Conservation (phyloP, 352 stramenopile genomes). For the Phytophthora tubulina region DNA sequence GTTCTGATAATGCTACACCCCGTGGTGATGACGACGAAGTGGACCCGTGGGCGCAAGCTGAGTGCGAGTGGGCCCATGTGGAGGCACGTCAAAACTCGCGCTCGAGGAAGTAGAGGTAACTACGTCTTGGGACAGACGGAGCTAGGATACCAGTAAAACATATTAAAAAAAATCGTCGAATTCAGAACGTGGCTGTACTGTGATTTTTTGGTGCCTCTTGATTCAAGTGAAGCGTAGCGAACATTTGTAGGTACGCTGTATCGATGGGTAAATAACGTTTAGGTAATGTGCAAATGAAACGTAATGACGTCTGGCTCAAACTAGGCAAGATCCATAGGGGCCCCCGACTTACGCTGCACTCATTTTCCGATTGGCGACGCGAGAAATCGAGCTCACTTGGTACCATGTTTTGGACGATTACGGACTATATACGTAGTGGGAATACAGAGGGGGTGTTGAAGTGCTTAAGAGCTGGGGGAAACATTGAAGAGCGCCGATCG, state of each 20-base stretch:
- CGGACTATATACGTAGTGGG: not conserved
- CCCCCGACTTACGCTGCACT: not conserved
- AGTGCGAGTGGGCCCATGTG: slow-evolving; percentile 75
- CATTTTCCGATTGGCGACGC: not conserved
- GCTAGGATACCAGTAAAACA: too few species aligned
- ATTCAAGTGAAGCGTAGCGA: too few species aligned
- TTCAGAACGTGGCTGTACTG: too few species aligned
- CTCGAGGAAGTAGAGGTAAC: slow-evolving; percentile 25
- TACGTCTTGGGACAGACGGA: not conserved
- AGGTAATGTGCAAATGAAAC: too few species aligned
- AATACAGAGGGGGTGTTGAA: not conserved
- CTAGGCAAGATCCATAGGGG: too few species aligned
- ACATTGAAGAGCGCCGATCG: slow-evolving; percentile 9
- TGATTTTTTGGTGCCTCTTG: too few species aligned
- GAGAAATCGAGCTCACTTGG: not conserved
- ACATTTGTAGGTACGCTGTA: too few species aligned
- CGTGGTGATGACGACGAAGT: slow-evolving; percentile 43
- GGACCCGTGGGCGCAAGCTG: slow-evolving; percentile 73
- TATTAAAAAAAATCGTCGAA: not conserved
- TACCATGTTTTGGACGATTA: not conserved
- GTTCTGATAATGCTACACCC: slow-evolving; percentile 47
- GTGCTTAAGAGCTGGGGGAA: not conserved
- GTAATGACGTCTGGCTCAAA: too few species aligned
- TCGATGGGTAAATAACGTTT: too few species aligned
- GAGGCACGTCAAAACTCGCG: slow-evolving; percentile 62